These are phyloP conservation scores for Tolypocladium album DNA, from an alignment of 2,329 filamentous ascomycete genomes.

Conservation along the genomic window DNA sequence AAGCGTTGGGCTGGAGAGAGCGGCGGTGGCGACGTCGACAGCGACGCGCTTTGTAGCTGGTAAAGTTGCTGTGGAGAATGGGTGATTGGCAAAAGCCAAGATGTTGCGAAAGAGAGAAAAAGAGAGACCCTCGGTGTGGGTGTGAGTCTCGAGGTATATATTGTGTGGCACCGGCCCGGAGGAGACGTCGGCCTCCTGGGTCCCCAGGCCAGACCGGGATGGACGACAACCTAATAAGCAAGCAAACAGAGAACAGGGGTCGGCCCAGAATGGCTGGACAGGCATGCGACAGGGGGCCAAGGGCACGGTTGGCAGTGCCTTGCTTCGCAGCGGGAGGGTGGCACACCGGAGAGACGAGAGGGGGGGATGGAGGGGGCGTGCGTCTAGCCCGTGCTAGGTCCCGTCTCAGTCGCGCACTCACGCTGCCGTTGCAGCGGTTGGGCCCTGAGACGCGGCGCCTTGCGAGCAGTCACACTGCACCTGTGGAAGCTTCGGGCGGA, in stretches of 20 bases:
- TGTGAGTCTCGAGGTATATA: slow-evolving; percentile 21
- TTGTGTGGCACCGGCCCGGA: slow-evolving; percentile 9
- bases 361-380: background rate
- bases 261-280: slow-evolving; percentile 4
- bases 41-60: slow-evolving; percentile 11
- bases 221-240: background rate
- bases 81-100: slow-evolving; percentile 28
- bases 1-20: slow-evolving; percentile 7
- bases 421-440: background rate
- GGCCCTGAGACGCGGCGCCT: background rate
- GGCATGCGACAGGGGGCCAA: slow-evolving; percentile 14
- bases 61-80: slow-evolving; percentile 5
- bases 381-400: background rate
- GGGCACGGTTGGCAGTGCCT: background rate
- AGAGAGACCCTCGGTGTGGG: slow-evolving; percentile 11
- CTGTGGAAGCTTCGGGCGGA: slow-evolving; percentile 7
- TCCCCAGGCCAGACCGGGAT: background rate
- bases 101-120: slow-evolving; percentile 16
- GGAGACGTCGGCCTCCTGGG: background rate
- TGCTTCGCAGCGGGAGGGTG: background rate
- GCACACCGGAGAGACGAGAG: background rate
- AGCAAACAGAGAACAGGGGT: slow-evolving; percentile 3
- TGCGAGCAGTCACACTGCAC: background rate
- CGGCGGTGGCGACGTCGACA: slow-evolving; percentile 15
- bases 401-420: background rate